These are phyloP conservation scores for Amanita muscaria DNA, from an alignment of 768 basidiomycete species.

Conservation along the genomic window DNA sequence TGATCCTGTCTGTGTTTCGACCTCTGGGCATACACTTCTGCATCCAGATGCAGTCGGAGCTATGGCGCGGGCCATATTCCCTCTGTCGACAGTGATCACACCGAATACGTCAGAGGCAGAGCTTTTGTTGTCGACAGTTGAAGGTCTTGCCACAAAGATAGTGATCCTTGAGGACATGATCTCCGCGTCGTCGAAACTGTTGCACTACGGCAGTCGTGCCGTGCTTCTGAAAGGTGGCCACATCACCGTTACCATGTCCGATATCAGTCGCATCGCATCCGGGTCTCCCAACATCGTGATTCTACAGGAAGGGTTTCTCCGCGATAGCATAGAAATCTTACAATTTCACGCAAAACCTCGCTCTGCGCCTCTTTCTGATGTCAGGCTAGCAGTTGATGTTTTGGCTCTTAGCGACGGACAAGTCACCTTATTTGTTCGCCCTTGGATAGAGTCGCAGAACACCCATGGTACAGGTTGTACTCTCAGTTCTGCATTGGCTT, in stretches of 20 bases:
- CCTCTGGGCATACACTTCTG: slow-evolving; percentile 77
- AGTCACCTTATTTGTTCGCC: slow-evolving; percentile 47
- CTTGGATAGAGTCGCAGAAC: slow-evolving; percentile 53
- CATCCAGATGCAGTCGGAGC: slow-evolving; percentile 53
- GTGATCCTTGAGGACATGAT: slow-evolving; percentile 52
- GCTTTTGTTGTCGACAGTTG: slow-evolving; percentile 41
- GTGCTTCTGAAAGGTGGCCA: slow-evolving; percentile 88
- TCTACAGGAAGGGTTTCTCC: slow-evolving; percentile 35
- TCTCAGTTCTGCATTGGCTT: slow-evolving; percentile 73
- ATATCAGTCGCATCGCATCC: slow-evolving; percentile 29
- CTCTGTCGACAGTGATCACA: slow-evolving; percentile 64
- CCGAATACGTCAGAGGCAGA: slow-evolving; percentile 82
- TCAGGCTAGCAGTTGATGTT: slow-evolving; percentile 52
- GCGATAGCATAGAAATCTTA: slow-evolving; percentile 60
- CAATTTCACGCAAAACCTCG: slow-evolving; percentile 23
- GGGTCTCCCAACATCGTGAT: slow-evolving; percentile 25
- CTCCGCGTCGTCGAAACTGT: slow-evolving; percentile 39
- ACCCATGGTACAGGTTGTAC: slow-evolving; percentile 96
- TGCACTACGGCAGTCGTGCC: slow-evolving; percentile 38
- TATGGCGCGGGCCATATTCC: slow-evolving; percentile 57
- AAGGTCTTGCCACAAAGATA: slow-evolving; percentile 24
- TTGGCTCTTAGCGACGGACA: slow-evolving; percentile 33
- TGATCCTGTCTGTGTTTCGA: slow-evolving; percentile 89
- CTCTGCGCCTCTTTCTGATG: slow-evolving; percentile 11
- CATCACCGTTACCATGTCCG: slow-evolving; percentile 34